Evolutionary conservation across 345 rosid species (phyloP), one percentile per base, ranked within the genome.

Genomic region (Conringia planisiliqua): DNA sequence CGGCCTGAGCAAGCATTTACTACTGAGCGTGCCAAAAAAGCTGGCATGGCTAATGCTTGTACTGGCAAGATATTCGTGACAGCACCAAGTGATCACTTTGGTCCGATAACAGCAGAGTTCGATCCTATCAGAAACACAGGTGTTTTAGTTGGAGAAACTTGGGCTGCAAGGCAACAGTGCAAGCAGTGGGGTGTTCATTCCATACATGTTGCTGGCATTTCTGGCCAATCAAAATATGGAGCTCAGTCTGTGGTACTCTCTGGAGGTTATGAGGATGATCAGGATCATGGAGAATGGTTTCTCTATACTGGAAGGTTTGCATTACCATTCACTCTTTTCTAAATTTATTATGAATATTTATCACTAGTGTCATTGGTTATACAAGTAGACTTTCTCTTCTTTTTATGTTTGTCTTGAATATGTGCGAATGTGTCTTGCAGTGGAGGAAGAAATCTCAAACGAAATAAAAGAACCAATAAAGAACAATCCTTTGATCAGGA

Each of bases 121-220:
- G 96, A 92, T 71, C 93, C 93, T 0, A 75, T 6, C 8, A 85
- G 89, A 73, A 84, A 85, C 11, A 85, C 71, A 48, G 94, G 96
- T 30, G 85, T 90, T 33, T 63, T 85, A 52, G 96, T 92, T 14
- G 92, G 96, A 10, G 91, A 88, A 10, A 55, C 39, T 48, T 92
- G 96, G 96, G 83, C 73, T 18, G 92, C 80, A 33, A 85, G 91
- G 42, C 38, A 77, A 65, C 90, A 83, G 0, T 90, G 94, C 32
- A 60, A 87, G 18, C 96, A 92, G 48, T 92, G 89, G 91, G 96
- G 98, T 4, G 91, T 75, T 13, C 98, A 92, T 57, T 78, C 84
- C 69, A 87, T 88, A 18, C 92, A 83, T 70, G 82, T 92, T 60
- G 81, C 89, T 5, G 96, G 96, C 14, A 92, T 87, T 65, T 90